A percentile compares a stretch with the other conserved stretches of the same genome.
phyloP scores from a whole-genome alignment of 306 rosid genomes.

The Acacia melanoxylon region DNA sequence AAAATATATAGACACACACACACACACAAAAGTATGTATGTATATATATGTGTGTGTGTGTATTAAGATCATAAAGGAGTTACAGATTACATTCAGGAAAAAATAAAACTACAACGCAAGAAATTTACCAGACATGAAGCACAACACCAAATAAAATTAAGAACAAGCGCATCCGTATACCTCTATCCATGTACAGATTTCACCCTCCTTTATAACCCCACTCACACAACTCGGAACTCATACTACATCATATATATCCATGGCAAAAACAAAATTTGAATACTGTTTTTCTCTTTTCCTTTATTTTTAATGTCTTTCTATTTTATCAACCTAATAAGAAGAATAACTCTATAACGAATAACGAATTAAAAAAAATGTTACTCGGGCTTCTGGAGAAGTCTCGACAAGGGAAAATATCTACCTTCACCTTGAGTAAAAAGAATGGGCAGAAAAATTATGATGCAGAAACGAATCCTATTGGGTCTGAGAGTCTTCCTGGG shows the following conservation, averaged over 20 bases:
- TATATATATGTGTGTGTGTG: too few relatives aligned
- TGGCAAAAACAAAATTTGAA: conserved; percentile 27
- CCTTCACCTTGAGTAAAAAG: conserved; percentile 26
- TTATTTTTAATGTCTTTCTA: neutral
- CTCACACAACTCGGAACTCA: neutral
- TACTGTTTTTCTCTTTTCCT: neutral
- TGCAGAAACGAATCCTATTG: conserved; percentile 34
- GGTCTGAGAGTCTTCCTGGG: conserved; percentile 62
- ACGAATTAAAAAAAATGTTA: conserved; percentile 10
- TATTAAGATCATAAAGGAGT: neutral
- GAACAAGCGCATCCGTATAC: neutral
- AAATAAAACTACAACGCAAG: too few relatives aligned
- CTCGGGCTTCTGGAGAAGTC: neutral
- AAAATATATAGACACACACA: too few relatives aligned
- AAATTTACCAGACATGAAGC: neutral
- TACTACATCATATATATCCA: conserved; percentile 2
- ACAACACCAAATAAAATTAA: neutral
- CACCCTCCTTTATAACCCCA: neutral
- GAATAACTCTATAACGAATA: neutral
- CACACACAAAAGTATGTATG: too few relatives aligned
- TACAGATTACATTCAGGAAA: too few relatives aligned
- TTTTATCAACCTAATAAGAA: conserved; percentile 18
- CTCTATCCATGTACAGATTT: conserved; percentile 21
- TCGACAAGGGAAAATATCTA: conserved; percentile 10
- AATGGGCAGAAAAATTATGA: neutral